A percentile compares a stretch with the other conserved stretches of the same genome.
Evolutionary conservation across 306 rosid genomes (phyloP).

Genomic region (Trifolium dubium): DNA sequence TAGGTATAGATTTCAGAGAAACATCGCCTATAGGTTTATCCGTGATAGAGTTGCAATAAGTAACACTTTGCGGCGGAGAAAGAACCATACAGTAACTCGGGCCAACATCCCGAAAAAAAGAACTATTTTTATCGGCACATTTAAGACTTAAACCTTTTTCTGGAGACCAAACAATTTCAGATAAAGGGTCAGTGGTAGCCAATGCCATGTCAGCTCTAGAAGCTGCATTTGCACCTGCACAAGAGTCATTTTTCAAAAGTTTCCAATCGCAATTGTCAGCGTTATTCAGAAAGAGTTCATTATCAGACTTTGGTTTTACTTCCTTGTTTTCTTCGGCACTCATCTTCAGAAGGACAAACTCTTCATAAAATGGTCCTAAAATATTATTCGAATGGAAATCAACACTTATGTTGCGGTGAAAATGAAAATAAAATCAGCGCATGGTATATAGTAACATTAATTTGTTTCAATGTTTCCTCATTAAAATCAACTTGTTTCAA

Average conservation of each 20-base stretch:
- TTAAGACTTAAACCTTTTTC: conserved; percentile 73
- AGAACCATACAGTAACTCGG: conserved; percentile 56
- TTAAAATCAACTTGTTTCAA: conserved; percentile 7
- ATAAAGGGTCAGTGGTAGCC: conserved; percentile 65
- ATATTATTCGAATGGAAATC: conserved; percentile 46
- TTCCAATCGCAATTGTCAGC: conserved; percentile 58
- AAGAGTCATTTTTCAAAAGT: conserved; percentile 56
- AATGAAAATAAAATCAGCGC: conserved; percentile 1
- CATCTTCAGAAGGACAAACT: conserved; percentile 60
- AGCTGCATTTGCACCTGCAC: conserved; percentile 99
- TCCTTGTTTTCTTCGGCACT: conserved; percentile 54
- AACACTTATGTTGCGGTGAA: conserved; percentile 36
- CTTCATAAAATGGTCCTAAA: conserved; percentile 60
- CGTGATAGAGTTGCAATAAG: conserved; percentile 42
- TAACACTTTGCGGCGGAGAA: conserved; percentile 46
- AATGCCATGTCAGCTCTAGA: conserved; percentile 58
- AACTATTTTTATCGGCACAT: conserved; percentile 58
- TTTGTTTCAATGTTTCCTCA: too few relatives aligned
- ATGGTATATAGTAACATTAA: not conserved
- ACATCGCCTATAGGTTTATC: conserved; percentile 48
- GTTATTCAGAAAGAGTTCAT: conserved; percentile 57
- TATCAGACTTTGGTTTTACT: conserved; percentile 62
- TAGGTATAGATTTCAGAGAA: conserved; percentile 39
- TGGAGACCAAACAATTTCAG: conserved; percentile 94
- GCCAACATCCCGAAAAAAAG: conserved; percentile 59